Conservation (phyloP, 306 rosid genomes). For the Vicia faba region DNA sequence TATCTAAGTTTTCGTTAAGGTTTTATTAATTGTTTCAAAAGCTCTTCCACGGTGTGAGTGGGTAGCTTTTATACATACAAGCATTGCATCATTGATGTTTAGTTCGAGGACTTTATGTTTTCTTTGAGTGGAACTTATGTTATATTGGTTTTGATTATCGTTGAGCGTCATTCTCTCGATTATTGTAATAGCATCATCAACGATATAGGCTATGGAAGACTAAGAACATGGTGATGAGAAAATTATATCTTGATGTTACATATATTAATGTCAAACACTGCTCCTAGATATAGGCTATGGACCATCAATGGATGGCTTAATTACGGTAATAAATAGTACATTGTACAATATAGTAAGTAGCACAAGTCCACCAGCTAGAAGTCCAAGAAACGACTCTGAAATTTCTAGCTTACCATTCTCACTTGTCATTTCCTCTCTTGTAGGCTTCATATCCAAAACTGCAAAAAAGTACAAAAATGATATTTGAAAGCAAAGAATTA, state of each 20-base stretch:
- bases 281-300: slow-evolving; percentile 1
- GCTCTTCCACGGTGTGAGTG: too few relatives aligned
- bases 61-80: too few relatives aligned
- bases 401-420: slow-evolving; percentile 44
- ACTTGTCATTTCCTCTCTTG: slow-evolving; percentile 26
- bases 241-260: not conserved
- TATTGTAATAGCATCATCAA: too few relatives aligned
- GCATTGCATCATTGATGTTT: too few relatives aligned
- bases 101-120: too few relatives aligned
- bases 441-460: slow-evolving; percentile 55
- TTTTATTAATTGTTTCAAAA: too few relatives aligned
- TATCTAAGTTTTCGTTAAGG: too few relatives aligned
- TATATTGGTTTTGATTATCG: too few relatives aligned
- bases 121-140: too few relatives aligned
- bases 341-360: slow-evolving; percentile 73
- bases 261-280: not conserved
- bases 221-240: not conserved
- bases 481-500: not conserved
- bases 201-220: too few relatives aligned
- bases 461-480: slow-evolving; percentile 28
- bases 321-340: slow-evolving; percentile 56
- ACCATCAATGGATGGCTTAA: slow-evolving; percentile 78
- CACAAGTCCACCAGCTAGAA: slow-evolving; percentile 53
- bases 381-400: slow-evolving; percentile 55
- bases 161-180: too few relatives aligned